A percentile compares a stretch with the other conserved stretches of the same genome.
Evolutionary conservation across 768 basidiomycete genomes (phyloP).

Genomic region (Boletus subcaerulescens): DNA sequence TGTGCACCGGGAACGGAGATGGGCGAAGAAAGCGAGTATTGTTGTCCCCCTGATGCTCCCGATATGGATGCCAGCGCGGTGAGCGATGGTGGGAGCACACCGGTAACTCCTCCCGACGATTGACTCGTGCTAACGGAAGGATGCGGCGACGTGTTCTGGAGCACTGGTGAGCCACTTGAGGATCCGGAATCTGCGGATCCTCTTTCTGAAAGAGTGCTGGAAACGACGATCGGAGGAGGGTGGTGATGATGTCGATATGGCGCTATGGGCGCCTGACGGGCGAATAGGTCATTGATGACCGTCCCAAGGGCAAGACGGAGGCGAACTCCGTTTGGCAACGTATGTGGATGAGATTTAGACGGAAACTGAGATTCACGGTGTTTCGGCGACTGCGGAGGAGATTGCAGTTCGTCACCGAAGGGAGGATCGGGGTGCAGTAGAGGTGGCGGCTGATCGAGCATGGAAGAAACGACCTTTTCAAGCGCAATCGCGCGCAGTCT

Average conservation of each 20-base stretch:
- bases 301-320: slow-evolving; percentile 72
- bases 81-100: slow-evolving; percentile 31
- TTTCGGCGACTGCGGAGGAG: slow-evolving; percentile 52
- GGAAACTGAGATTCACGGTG: slow-evolving; percentile 22
- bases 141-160: slow-evolving; percentile 22
- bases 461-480: slow-evolving; percentile 77
- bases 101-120: slow-evolving; percentile 14
- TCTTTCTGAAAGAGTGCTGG: slow-evolving; percentile 25
- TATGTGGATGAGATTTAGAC: slow-evolving; percentile 50
- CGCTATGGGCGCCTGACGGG: slow-evolving; percentile 55
- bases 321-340: slow-evolving; percentile 77
- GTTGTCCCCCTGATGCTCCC: slow-evolving; percentile 10
- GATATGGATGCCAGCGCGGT: slow-evolving; percentile 30
- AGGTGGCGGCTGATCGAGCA: slow-evolving; percentile 78
- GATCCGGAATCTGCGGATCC: slow-evolving; percentile 22
- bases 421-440: slow-evolving; percentile 49
- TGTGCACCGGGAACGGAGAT: slow-evolving; percentile 3
- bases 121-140: slow-evolving; percentile 20
- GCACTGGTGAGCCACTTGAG: slow-evolving; percentile 22
- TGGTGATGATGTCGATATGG: slow-evolving; percentile 35
- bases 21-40: slow-evolving; percentile 3
- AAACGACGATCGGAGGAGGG: slow-evolving; percentile 35
- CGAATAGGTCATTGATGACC: slow-evolving; percentile 80
- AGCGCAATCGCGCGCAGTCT: slow-evolving; percentile 75
- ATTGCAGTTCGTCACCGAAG: slow-evolving; percentile 49